A percentile compares a stretch with the other conserved stretches of the same genome.
phyloP scores from a whole-genome alignment of 2,329 filamentous ascomycete genomes.

The Colletotrichum nymphaeae region DNA sequence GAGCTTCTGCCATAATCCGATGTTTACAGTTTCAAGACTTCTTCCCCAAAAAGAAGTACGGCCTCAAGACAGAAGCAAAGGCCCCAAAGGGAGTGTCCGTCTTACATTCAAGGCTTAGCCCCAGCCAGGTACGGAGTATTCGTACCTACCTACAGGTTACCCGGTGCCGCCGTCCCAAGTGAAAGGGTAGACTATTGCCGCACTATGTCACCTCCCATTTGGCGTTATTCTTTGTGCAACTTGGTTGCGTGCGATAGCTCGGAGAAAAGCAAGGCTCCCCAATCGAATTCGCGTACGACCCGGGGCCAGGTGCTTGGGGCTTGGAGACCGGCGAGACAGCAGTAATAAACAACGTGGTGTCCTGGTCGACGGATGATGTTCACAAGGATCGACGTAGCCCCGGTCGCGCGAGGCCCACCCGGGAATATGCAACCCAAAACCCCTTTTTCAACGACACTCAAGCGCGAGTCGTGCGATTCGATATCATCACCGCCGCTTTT shows the following conservation, averaged over 20 bases:
- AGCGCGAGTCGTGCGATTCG: background rate
- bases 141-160: background rate
- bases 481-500: background rate
- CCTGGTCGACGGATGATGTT: constrained; percentile 31
- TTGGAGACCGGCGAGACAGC: constrained; percentile 1
- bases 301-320: constrained; percentile 22
- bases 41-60: background rate
- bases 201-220: constrained; percentile 8
- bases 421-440: constrained; percentile 13
- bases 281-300: background rate
- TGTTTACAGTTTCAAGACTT: constrained; percentile 27
- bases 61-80: background rate
- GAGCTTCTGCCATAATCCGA: constrained; percentile 9
- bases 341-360: constrained; percentile 32
- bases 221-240: constrained; percentile 13
- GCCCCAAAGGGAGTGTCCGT: background rate
- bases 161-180: constrained; percentile 7
- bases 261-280: background rate
- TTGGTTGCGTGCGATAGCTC: background rate
- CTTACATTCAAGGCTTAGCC: background rate
- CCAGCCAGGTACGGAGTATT: too few relatives aligned
- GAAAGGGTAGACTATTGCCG: background rate
- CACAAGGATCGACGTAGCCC: constrained; percentile 28
- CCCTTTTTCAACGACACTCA: constrained; percentile 29
- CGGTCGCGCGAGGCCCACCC: constrained; percentile 10